These are phyloP conservation scores for Apiospora kogelbergensis DNA, from an alignment of 2,329 filamentous ascomycete genomes.

Conservation along the genomic window DNA sequence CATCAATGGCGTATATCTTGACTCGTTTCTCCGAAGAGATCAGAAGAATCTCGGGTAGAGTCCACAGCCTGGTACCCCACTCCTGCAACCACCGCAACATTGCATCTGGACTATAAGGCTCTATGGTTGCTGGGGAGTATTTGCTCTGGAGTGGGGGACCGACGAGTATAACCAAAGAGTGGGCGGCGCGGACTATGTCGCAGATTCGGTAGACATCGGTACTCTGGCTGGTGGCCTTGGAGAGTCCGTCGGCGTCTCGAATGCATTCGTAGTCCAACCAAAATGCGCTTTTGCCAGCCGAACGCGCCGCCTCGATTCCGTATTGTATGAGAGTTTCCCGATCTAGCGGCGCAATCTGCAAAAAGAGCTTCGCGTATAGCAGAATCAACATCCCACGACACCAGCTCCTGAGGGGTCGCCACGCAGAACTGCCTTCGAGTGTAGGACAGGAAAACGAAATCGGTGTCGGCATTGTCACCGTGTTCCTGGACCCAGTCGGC, in stretches of 20 bases:
- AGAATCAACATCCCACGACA: slow-evolving; percentile 16
- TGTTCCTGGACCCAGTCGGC: slow-evolving; percentile 22
- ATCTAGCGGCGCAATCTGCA: slow-evolving; percentile 22
- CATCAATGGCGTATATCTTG: not conserved
- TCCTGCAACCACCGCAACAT: slow-evolving; percentile 9
- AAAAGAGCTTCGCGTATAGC: slow-evolving; percentile 18
- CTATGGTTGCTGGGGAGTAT: slow-evolving; percentile 19
- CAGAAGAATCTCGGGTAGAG: slow-evolving; percentile 38
- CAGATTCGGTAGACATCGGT: slow-evolving; percentile 41
- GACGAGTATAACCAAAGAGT: slow-evolving; percentile 41
- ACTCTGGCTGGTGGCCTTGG: slow-evolving; percentile 25
- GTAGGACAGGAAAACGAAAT: slow-evolving; percentile 42
- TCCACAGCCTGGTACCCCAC: slow-evolving; percentile 47
- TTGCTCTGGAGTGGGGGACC: slow-evolving; percentile 27
- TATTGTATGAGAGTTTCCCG: slow-evolving; percentile 32
- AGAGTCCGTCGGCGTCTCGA: slow-evolving; percentile 30
- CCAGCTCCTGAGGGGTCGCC: slow-evolving; percentile 22
- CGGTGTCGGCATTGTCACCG: slow-evolving; percentile 23
- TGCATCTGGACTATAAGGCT: slow-evolving; percentile 32
- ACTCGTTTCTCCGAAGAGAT: not conserved
- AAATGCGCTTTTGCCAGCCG: slow-evolving; percentile 38
- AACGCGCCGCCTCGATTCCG: slow-evolving; percentile 36
- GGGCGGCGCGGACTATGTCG: slow-evolving; percentile 43
- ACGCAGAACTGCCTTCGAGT: slow-evolving; percentile 39
- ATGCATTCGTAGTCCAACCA: slow-evolving; percentile 45